Conservation (phyloP, 2,329 filamentous ascomycete genomes). For the Fusarium keratoplasticum region DNA sequence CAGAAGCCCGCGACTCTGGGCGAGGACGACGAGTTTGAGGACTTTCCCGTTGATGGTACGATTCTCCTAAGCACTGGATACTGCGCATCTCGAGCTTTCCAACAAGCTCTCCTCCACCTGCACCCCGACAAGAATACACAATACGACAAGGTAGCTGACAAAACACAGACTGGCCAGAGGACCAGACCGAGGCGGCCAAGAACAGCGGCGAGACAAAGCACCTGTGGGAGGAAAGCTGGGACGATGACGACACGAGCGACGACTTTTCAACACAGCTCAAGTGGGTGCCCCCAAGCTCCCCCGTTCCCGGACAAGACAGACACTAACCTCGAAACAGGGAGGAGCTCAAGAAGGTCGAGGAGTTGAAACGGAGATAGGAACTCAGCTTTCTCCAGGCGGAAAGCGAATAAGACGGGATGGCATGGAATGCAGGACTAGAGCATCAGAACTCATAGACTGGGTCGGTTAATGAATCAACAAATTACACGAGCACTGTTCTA, state of each 20-base stretch:
- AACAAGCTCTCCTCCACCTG: neutral
- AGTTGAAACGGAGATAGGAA: conserved; percentile 70
- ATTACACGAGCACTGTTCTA: conserved; percentile 2
- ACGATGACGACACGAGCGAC: conserved; percentile 96
- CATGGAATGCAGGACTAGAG: conserved; percentile 21
- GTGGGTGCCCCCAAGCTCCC: conserved; percentile 62
- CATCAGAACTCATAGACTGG: conserved; percentile 34
- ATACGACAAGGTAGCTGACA: neutral
- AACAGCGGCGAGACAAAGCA: conserved; percentile 77
- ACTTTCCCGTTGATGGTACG: conserved; percentile 95
- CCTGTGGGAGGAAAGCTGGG: conserved; percentile 99
- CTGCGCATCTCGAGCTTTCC: neutral
- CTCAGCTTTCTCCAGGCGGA: conserved; percentile 24
- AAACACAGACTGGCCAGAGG: conserved; percentile 85
- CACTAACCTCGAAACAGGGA: conserved; percentile 65
- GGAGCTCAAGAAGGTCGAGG: conserved; percentile 94
- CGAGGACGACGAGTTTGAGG: conserved; percentile 99
- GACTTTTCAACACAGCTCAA: conserved; percentile 96
- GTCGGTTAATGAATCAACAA: conserved; percentile 35
- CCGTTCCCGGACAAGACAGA: neutral
- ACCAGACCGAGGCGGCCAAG: conserved; percentile 86
- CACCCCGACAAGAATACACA: neutral
- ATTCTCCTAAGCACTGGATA: conserved; percentile 1
- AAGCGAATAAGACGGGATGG: conserved; percentile 33
- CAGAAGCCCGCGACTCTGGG: conserved; percentile 74